phyloP scores from a whole-genome alignment of 1,284 basidiomycete genomes.

The Cryptococcus sp. region DNA sequence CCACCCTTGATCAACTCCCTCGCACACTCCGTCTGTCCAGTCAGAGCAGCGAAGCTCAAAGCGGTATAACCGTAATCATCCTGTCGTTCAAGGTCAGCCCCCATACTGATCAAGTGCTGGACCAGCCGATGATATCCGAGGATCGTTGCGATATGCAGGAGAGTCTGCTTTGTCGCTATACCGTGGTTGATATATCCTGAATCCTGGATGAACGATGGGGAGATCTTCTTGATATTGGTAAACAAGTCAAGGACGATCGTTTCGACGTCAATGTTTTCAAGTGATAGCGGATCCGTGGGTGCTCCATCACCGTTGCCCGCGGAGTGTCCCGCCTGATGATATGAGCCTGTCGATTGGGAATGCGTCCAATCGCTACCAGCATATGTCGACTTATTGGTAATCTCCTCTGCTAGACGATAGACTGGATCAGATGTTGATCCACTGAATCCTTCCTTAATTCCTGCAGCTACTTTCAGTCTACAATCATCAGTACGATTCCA shows the following conservation, averaged over 20 bases:
- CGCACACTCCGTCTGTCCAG: slow-evolving; percentile 62
- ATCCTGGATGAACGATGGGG: slow-evolving; percentile 45
- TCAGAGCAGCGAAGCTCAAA: slow-evolving; percentile 77
- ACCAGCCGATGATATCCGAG: slow-evolving; percentile 72
- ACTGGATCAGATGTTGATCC: slow-evolving; percentile 31
- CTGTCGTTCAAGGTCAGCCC: slow-evolving; percentile 73
- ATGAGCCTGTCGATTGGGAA: slow-evolving; percentile 9
- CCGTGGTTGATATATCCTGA: slow-evolving; percentile 61
- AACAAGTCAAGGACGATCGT: slow-evolving; percentile 73
- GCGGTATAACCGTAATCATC: slow-evolving; percentile 90
- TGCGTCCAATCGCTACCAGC: slow-evolving; percentile 26
- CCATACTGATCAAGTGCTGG: slow-evolving; percentile 65
- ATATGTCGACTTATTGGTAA: slow-evolving; percentile 12
- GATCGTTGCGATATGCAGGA: slow-evolving; percentile 82
- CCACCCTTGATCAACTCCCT: slow-evolving; percentile 68
- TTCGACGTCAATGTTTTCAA: slow-evolving; percentile 56
- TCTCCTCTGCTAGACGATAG: slow-evolving; percentile 33
- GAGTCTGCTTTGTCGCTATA: slow-evolving; percentile 63
- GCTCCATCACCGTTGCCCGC: slow-evolving; percentile 5
- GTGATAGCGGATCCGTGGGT: neutral
- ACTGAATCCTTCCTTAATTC: slow-evolving; percentile 33
- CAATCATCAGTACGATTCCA: neutral
- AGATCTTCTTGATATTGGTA: slow-evolving; percentile 28
- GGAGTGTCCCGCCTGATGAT: neutral
- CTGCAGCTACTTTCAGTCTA: slow-evolving; percentile 39